A percentile compares a stretch with the other conserved stretches of the same genome.
These are phyloP conservation scores for Cyclostephanos invisitatus DNA, from an alignment of 108 stramenopile genomes.

Conservation along the genomic window DNA sequence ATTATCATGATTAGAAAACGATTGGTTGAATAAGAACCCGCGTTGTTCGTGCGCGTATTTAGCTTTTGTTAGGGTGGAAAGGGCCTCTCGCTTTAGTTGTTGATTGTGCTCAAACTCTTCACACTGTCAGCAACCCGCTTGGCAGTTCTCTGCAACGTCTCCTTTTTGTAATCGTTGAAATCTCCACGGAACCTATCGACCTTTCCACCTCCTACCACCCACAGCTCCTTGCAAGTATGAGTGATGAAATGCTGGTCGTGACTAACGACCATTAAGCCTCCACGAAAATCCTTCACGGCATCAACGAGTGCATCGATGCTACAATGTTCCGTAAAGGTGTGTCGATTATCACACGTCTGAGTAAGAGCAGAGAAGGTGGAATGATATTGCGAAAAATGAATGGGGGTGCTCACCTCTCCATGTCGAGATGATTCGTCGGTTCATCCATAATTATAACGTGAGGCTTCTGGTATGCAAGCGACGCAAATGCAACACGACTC, in stretches of 20 bases:
- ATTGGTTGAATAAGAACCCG: not conserved
- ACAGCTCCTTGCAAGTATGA: conserved; percentile 77
- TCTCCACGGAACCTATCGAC: conserved; percentile 74
- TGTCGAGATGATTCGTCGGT: conserved; percentile 92
- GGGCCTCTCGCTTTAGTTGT: conserved; percentile 34
- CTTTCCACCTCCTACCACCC: conserved; percentile 82
- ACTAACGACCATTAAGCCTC: conserved; percentile 92
- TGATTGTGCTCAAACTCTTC: conserved; percentile 64
- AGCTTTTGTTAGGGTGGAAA: too few species aligned
- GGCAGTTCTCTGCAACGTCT: conserved; percentile 70
- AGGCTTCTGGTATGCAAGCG: conserved; percentile 90
- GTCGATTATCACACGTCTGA: too few species aligned
- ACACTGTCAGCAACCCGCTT: conserved; percentile 85
- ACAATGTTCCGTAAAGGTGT: too few species aligned
- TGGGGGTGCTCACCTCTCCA: conserved; percentile 58
- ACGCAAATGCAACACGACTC: conserved; percentile 94
- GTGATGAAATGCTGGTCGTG: conserved; percentile 94
- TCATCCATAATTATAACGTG: conserved; percentile 98
- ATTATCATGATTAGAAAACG: not conserved
- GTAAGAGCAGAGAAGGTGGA: too few species aligned
- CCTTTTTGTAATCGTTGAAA: conserved; percentile 84
- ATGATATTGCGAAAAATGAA: too few species aligned
- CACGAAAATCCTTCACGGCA: conserved; percentile 80
- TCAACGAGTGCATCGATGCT: conserved; percentile 95
- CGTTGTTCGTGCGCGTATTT: not conserved